Base-by-base conservation (phyloP, 768 basidiomycete genomes). In the Pulveroboletus sp. region DNA sequence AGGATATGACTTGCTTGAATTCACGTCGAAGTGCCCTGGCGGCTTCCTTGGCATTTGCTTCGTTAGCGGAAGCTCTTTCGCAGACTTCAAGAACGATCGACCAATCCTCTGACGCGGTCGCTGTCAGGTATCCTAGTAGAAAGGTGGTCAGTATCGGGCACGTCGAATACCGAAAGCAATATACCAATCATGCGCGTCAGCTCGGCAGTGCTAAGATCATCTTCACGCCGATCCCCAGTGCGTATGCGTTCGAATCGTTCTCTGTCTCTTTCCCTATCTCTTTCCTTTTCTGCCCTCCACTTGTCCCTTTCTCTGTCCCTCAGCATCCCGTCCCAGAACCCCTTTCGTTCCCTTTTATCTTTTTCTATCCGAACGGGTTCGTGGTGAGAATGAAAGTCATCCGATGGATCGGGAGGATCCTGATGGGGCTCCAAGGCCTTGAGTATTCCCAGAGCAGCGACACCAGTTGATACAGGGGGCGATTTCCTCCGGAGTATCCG, bases 81-180 rank as follows among this genome's bases (percentile, higher is more conserved):
- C 89, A 93, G 14, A 93, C 87, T 47, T 92, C 89, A 43, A 92
- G 73, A 0, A 93, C 86, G 28, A 91, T 76, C 0, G 77, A 67
- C 85, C 88, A 90, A 61, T 92, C 87, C 63, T 92, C 89, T 3
- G 89, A 85, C 1, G 84, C 76, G 0, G 86, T 89, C 0, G 86
- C 86, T 2, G 86, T 85, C 14, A 89, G 72, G 59, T 78, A 89
- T 0, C 85, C 87, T 89, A 40, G 11, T 6, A 8, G 24, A n/a
- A 27, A 30, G 11, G 26, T 0, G 36, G 51, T 56, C 17, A 56
- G 43, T 12, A 31, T 11, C 9, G 42, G 48, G 43, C 0, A 39
- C 1, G 15, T 1, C 7, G 35, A 14, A 43, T 24, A 39, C 21
- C 28, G 26, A 45, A 35, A 28, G 27, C 59, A 31, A 46, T 69